Conservation (phyloP, 148 eudicot genomes). For the Arctostaphylos glauca region DNA sequence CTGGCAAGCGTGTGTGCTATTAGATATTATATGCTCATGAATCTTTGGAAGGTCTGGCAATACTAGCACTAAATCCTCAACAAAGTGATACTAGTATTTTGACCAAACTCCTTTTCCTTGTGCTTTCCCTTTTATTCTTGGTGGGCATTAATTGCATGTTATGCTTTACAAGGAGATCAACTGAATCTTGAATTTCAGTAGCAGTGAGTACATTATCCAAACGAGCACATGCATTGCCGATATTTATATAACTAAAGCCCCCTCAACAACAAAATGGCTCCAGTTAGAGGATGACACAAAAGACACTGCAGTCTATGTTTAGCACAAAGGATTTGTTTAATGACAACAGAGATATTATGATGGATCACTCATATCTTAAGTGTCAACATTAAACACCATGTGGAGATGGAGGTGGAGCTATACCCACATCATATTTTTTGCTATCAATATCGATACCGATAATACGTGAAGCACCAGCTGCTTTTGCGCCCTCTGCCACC, state of each 20-base stretch:
- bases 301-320: not conserved
- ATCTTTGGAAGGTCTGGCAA: not conserved
- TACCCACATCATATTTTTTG: conserved; percentile 84
- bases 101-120: not conserved
- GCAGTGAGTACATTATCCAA: not conserved
- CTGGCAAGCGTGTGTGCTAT: not conserved
- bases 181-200: not conserved
- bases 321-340: not conserved
- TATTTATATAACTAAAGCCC: not conserved
- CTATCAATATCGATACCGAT: conserved; percentile 94
- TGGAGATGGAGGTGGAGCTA: not conserved
- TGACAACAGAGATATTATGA: not conserved
- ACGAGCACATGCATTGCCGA: not conserved
- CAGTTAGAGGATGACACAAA: too few species aligned
- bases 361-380: not conserved
- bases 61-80: not conserved
- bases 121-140: not conserved
- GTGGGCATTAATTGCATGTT: not conserved
- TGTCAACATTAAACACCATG: not conserved
- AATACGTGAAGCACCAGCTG: conserved; percentile 87
- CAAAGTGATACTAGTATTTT: not conserved
- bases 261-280: not conserved
- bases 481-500: conserved; percentile 98
- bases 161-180: not conserved
- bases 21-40: not conserved